phyloP scores from a whole-genome alignment of 148 eudicot genomes.

The Rhododendron vialii region DNA sequence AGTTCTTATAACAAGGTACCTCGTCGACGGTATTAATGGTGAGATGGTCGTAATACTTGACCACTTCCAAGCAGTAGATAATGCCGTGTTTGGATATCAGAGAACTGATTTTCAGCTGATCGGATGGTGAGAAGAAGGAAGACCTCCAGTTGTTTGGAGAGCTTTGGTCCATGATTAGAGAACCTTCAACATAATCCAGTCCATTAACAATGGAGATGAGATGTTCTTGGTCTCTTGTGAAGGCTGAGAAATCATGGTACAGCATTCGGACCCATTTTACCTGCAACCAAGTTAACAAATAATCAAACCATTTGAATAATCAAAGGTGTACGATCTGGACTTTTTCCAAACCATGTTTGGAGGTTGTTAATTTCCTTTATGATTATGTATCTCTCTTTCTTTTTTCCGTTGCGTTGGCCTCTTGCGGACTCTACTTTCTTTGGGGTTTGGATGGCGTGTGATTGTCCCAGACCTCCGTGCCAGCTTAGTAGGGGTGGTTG shows the following conservation, averaged over 20 bases:
- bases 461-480: too few species aligned
- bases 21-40: constrained; percentile 23
- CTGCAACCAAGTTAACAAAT: constrained; percentile 24
- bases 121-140: constrained; percentile 54
- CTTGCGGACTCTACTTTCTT: too few species aligned
- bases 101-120: constrained; percentile 46
- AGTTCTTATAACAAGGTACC: constrained; percentile 15
- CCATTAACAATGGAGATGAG: constrained; percentile 50
- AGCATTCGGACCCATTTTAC: constrained; percentile 85
- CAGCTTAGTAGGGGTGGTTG: too few species aligned
- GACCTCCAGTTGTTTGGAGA: constrained; percentile 85
- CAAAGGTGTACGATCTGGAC: too few species aligned
- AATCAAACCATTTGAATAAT: neutral
- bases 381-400: too few species aligned
- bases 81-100: constrained; percentile 36
- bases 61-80: constrained; percentile 71
- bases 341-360: too few species aligned
- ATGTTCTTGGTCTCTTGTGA: constrained; percentile 79
- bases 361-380: too few species aligned
- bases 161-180: constrained; percentile 44
- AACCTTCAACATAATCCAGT: constrained; percentile 72
- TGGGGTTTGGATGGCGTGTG: too few species aligned
- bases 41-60: constrained; percentile 54
- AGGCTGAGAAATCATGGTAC: constrained; percentile 54
- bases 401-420: too few species aligned